These are phyloP conservation scores for Trametes coccinea DNA, from an alignment of 768 basidiomycete species.

Conservation along the genomic window DNA sequence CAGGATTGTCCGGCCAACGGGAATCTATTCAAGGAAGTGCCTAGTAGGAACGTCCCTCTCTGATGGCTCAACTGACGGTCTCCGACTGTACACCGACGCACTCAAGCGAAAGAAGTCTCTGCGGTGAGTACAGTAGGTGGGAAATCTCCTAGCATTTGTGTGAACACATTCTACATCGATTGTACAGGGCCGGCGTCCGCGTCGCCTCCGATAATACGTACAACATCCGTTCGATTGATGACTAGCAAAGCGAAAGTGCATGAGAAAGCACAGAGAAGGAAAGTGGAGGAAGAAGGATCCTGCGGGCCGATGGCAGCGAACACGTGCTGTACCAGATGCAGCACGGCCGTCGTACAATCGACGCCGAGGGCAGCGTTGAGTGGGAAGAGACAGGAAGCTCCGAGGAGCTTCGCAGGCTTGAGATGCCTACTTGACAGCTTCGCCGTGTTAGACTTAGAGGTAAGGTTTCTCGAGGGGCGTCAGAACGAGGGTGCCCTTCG, in stretches of 20 bases:
- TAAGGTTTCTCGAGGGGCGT: slow-evolving; percentile 21
- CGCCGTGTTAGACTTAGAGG: slow-evolving; percentile 15
- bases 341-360: too few species aligned
- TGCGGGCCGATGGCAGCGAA: background rate
- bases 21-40: too few species aligned
- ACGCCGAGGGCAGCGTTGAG: too few species aligned
- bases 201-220: slow-evolving; percentile 6
- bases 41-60: too few species aligned
- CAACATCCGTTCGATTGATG: background rate
- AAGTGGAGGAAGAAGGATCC: too few species aligned
- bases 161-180: slow-evolving; percentile 1
- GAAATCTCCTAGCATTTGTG: background rate
- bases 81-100: background rate
- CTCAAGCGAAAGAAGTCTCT: background rate
- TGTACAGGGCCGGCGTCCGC: background rate
- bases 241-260: background rate
- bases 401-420: background rate
- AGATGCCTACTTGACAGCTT: slow-evolving; percentile 13
- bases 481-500: slow-evolving; percentile 25
- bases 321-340: background rate
- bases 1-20: too few species aligned
- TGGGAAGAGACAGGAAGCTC: background rate
- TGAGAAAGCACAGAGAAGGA: background rate
- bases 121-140: background rate
- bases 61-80: too few species aligned